A percentile compares a stretch with the other conserved stretches of the same genome.
Conservation (phyloP, 176 grass and related monocot species). For the Hordeum vulgare region DNA sequence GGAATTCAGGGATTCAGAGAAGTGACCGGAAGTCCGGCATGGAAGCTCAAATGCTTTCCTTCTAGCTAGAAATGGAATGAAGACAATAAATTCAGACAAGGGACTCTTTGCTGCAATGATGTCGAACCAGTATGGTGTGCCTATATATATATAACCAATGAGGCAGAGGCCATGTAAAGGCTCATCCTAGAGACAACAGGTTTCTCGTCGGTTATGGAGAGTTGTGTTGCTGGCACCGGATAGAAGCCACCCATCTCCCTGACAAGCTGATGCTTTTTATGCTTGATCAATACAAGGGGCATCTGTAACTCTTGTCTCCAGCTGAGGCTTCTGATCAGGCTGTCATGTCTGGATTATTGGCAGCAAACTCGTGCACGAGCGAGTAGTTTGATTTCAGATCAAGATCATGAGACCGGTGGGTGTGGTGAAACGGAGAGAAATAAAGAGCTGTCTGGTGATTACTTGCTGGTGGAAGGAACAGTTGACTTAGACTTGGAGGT, state of each 20-base stretch:
- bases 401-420: background rate
- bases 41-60: background rate
- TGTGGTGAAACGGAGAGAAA: background rate
- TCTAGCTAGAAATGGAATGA: background rate
- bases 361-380: background rate
- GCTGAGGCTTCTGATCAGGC: no score
- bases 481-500: no score
- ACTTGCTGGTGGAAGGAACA: background rate
- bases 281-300: background rate
- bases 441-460: background rate
- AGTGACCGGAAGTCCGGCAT: background rate
- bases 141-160: background rate
- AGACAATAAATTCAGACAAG: background rate
- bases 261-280: background rate
- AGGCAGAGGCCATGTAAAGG: no score
- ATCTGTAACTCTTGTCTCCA: no score
- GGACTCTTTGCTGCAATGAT: background rate
- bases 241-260: background rate
- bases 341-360: slow-evolving; percentile 7
- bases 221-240: background rate
- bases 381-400: background rate
- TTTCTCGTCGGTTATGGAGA: background rate
- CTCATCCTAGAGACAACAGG: slow-evolving; percentile 4
- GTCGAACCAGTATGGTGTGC: background rate
- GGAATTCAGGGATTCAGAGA: no score